phyloP scores from a whole-genome alignment of 2,329 filamentous ascomycete genomes.

The Alternaria sp. region DNA sequence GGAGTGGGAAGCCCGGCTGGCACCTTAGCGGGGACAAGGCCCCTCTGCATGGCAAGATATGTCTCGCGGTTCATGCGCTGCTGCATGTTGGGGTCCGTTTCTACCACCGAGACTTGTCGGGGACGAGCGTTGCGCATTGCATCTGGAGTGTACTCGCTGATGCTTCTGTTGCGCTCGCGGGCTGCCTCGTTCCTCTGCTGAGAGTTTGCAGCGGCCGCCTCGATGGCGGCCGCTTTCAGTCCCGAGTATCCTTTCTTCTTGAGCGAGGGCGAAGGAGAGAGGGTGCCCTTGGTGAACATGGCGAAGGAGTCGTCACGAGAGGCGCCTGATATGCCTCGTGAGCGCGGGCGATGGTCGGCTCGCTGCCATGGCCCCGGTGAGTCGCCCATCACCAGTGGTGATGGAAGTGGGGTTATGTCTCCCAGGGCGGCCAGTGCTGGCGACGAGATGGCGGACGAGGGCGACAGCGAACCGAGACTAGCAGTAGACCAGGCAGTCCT shows the following conservation, averaged over 20 bases:
- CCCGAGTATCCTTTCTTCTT: slow-evolving; percentile 60
- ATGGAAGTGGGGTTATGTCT: slow-evolving; percentile 63
- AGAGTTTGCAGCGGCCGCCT: slow-evolving; percentile 47
- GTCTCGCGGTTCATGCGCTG: slow-evolving; percentile 76
- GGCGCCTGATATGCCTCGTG: slow-evolving; percentile 43
- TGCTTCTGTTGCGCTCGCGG: slow-evolving; percentile 79
- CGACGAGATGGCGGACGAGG: slow-evolving; percentile 57
- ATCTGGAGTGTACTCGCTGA: slow-evolving; percentile 88
- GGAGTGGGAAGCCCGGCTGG: slow-evolving; percentile 70
- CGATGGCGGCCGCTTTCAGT: slow-evolving; percentile 53
- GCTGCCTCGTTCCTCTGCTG: slow-evolving; percentile 44
- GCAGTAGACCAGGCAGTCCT: slow-evolving; percentile 54
- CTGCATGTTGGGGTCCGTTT: slow-evolving; percentile 60
- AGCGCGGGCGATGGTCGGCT: slow-evolving; percentile 45
- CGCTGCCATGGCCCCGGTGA: slow-evolving; percentile 56
- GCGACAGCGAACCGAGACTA: slow-evolving; percentile 58
- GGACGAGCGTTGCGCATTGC: slow-evolving; percentile 70
- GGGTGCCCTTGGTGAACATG: slow-evolving; percentile 41
- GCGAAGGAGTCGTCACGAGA: slow-evolving; percentile 45
- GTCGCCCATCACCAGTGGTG: slow-evolving; percentile 55
- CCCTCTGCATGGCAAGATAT: slow-evolving; percentile 80
- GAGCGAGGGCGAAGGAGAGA: slow-evolving; percentile 51
- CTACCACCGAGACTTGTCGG: slow-evolving; percentile 68
- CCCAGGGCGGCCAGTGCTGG: slow-evolving; percentile 59
- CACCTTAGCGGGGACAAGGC: slow-evolving; percentile 69